These are phyloP conservation scores for Dendrobium catenatum DNA, from an alignment of 106 monocot genomes.

Conservation along the genomic window DNA sequence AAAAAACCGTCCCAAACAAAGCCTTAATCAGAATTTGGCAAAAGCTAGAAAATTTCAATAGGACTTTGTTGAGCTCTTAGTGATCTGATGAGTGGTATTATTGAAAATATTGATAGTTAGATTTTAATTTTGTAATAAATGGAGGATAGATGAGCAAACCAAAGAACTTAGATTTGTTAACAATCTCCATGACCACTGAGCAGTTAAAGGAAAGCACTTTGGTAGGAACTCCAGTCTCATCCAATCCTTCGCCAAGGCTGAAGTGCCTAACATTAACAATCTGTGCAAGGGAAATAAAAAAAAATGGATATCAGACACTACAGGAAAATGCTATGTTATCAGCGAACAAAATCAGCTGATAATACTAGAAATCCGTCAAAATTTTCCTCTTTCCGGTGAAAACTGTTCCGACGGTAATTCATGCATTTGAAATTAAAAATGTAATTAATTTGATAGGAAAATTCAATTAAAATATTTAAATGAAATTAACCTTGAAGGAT, in stretches of 20 bases:
- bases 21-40: too few relatives aligned
- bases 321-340: neutral
- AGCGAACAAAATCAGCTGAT: too few relatives aligned
- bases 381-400: too few relatives aligned
- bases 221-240: constrained; percentile 56
- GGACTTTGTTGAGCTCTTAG: too few relatives aligned
- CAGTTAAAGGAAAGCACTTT: constrained; percentile 54
- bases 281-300: constrained; percentile 13
- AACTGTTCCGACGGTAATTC: too few relatives aligned
- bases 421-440: too few relatives aligned
- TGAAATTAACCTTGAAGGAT: constrained; percentile 34
- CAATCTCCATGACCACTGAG: constrained; percentile 51
- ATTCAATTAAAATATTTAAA: neutral
- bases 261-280: constrained; percentile 28
- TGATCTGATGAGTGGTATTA: too few relatives aligned
- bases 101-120: too few relatives aligned
- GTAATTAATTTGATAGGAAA: neutral
- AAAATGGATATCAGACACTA: neutral
- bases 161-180: constrained; percentile 71
- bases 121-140: too few relatives aligned
- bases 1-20: too few relatives aligned
- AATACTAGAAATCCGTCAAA: too few relatives aligned
- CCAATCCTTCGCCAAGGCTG: constrained; percentile 63
- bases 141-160: constrained; percentile 35
- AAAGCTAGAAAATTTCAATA: too few relatives aligned